Evolutionary conservation across 768 basidiomycete species (phyloP).

Genomic region (Lactarius vividus): DNA sequence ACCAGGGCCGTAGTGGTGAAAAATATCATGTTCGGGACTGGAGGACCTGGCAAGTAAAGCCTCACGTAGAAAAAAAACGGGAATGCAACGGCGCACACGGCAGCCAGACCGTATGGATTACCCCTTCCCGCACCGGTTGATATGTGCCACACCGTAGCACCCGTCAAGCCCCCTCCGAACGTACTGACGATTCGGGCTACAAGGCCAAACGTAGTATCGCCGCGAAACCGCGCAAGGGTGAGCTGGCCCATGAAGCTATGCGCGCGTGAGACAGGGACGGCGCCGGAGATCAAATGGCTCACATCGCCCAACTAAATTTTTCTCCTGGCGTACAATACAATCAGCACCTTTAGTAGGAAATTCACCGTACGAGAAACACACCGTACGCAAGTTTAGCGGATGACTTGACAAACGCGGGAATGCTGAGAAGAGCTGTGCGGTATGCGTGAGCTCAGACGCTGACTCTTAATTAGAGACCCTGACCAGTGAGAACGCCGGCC

Average conservation of each 20-base stretch:
- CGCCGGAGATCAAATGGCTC: constrained; percentile 28
- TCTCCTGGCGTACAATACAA: constrained; percentile 43
- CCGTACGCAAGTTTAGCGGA: constrained; percentile 59
- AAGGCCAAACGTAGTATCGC: constrained; percentile 70
- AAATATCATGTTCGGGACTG: constrained; percentile 69
- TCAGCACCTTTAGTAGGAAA: background rate
- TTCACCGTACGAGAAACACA: constrained; percentile 33
- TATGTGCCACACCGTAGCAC: constrained; percentile 72
- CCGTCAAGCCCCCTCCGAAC: constrained; percentile 60
- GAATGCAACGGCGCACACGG: constrained; percentile 62
- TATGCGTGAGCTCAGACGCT: constrained; percentile 1
- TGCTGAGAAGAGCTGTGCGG: constrained; percentile 48
- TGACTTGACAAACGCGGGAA: constrained; percentile 56
- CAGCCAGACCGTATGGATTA: constrained; percentile 69
- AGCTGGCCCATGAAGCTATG: constrained; percentile 72
- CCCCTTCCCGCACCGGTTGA: constrained; percentile 59
- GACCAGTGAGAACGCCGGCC: constrained; percentile 62
- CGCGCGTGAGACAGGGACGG: background rate
- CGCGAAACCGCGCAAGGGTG: constrained; percentile 66
- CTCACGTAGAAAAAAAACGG: constrained; percentile 71
- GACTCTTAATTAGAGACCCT: background rate
- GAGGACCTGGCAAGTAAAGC: constrained; percentile 70
- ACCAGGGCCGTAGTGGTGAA: constrained; percentile 64
- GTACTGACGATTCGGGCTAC: constrained; percentile 60
- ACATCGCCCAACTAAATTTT: constrained; percentile 72